A percentile compares a stretch with the other conserved stretches of the same genome.
phyloP scores from a whole-genome alignment of 495 filamentous ascomycete species.

The Parachaetomium inaequale region DNA sequence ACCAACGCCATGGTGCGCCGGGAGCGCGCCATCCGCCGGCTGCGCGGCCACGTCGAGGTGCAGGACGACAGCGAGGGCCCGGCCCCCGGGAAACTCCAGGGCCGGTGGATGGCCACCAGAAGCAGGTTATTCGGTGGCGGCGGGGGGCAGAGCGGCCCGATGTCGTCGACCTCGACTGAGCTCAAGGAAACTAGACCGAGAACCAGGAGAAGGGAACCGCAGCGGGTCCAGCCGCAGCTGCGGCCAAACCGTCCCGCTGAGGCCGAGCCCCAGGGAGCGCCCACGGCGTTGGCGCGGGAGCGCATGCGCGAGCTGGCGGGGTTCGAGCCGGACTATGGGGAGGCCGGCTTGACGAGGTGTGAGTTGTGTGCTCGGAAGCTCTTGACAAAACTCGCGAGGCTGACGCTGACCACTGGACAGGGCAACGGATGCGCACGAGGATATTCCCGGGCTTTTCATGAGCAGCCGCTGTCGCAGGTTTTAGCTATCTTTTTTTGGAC shows the following conservation, averaged over 20 bases:
- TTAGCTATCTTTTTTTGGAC: neutral
- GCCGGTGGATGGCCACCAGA: conserved; percentile 20
- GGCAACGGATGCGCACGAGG: conserved; percentile 23
- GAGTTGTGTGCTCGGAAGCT: conserved; percentile 6
- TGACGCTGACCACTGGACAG: conserved; percentile 15
- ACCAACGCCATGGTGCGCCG: conserved; percentile 82
- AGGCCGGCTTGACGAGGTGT: conserved; percentile 21
- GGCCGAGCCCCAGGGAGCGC: neutral
- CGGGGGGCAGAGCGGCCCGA: neutral
- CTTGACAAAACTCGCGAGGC: neutral
- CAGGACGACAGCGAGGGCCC: conserved; percentile 18
- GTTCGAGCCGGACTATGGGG: conserved; percentile 23
- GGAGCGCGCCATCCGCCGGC: conserved; percentile 55
- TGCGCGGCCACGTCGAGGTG: conserved; percentile 31
- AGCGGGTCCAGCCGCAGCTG: neutral
- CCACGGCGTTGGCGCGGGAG: conserved; percentile 20
- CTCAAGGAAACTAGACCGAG: neutral
- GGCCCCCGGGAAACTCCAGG: conserved; percentile 2
- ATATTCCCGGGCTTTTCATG: conserved; percentile 31
- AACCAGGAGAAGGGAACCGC: conserved; percentile 8
- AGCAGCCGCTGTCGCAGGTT: neutral
- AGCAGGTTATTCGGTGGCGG: conserved; percentile 15
- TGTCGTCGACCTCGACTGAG: conserved; percentile 17
- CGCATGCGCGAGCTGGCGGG: conserved; percentile 36
- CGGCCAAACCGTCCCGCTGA: neutral